These are phyloP conservation scores for Lithocarpus polystachyus DNA, from an alignment of 306 rosid genomes.

Conservation along the genomic window DNA sequence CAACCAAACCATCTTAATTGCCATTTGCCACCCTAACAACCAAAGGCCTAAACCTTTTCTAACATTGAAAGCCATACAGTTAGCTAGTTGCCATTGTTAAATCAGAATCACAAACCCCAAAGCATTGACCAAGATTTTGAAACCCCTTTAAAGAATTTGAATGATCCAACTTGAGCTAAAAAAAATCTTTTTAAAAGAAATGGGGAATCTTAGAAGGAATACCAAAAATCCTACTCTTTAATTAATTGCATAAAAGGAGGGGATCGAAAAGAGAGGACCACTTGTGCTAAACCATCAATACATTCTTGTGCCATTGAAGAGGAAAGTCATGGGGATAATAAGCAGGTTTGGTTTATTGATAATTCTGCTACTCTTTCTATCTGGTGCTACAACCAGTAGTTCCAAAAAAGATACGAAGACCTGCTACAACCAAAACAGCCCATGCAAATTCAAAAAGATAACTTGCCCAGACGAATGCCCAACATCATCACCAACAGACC, in stretches of 20 bases:
- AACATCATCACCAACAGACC: slow-evolving; percentile 36
- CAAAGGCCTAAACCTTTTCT: too few relatives aligned
- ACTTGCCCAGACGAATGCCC: slow-evolving; percentile 69
- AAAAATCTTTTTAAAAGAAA: too few relatives aligned
- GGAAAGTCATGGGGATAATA: slow-evolving; percentile 36
- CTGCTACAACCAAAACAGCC: slow-evolving; percentile 37
- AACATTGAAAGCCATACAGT: background rate
- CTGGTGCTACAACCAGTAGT: slow-evolving; percentile 25
- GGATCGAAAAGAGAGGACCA: background rate
- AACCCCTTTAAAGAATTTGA: background rate
- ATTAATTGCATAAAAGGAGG: slow-evolving; percentile 16
- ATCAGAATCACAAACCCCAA: slow-evolving; percentile 14
- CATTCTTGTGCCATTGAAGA: slow-evolving; percentile 9
- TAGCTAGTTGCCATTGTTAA: background rate
- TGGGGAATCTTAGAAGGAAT: background rate
- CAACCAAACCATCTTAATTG: too few relatives aligned
- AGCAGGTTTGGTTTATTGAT: slow-evolving; percentile 17
- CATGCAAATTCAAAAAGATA: slow-evolving; percentile 43
- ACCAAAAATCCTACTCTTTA: slow-evolving; percentile 23
- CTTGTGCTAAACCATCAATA: background rate
- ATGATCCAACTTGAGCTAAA: background rate
- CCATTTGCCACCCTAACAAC: too few relatives aligned
- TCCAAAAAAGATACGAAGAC: slow-evolving; percentile 17
- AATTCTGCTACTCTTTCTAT: slow-evolving; percentile 32
- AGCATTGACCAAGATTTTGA: slow-evolving; percentile 29